Base-by-base conservation (phyloP, 441 rosid genomes). In the Pelargonium myrrhifolium region DNA sequence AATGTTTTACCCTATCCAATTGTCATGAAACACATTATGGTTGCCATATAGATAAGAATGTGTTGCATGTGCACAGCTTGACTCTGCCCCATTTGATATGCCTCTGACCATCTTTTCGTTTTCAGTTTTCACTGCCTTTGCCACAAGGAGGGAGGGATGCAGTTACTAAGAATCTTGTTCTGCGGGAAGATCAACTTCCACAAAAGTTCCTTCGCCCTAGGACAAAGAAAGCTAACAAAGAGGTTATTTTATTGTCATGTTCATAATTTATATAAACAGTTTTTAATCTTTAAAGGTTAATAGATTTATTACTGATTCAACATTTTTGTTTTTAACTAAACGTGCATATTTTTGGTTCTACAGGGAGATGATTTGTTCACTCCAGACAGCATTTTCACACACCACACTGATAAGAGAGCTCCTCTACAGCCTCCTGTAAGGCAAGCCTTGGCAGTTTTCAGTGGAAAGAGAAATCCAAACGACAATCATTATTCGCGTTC, bases 141-240 rank as follows among this genome's bases (percentile, higher is more conserved):
- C 99, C 97, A 4, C 84, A 89, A 83, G 93, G 96, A 9, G 97
- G 97, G 81, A 87, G 99, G 75, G 89, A 91, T 53, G 88, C 92
- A 53, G 84, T 93, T 56, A 68, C 93, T 6, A 93, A 89, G 83
- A 91, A 88, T 73, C 76, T 81, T 24, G 73, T 93, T 75, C 75
- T 93, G 55, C 89, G 96, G 14, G 99, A 91, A 78, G 99, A 94
- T 77, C 99, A 94, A 75, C 85, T 94, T 56, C 97, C 99, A 26
- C 90, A 83, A 31, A 94, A 88, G 83, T 82, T 76, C 68, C 91
- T 94, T 64, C 43, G 88, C 58, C 96, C 97, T 11, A 94, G 76
- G 84, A 83, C 81, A 53, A 93, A 89, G 86, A 88, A 89, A 81
- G 65, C 68, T 55, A 81, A 78, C 65, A 89, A 87, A 68, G 68